These are phyloP conservation scores for Martiniozyma abietophila DNA, from an alignment of 805 yeast genomes.

Conservation along the genomic window DNA sequence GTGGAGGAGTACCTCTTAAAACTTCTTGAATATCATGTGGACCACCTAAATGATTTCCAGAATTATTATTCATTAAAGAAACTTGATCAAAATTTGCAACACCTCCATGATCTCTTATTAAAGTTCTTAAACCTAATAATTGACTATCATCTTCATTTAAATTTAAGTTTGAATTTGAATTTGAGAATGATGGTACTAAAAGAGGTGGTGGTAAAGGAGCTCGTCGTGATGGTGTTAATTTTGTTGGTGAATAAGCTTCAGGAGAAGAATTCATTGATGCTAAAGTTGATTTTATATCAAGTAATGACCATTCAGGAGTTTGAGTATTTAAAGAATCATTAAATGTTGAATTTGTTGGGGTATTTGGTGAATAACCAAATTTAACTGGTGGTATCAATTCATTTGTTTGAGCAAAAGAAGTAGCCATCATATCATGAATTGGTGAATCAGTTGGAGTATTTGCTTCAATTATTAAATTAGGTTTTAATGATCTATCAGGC, in stretches of 20 bases:
- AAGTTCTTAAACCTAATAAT: conserved; percentile 3
- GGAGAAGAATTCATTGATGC: conserved; percentile 6
- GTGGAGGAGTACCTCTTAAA: conserved; percentile 9
- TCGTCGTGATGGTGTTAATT: background rate
- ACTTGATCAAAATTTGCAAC: background rate
- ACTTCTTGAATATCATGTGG: conserved; percentile 6
- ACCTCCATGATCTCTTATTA: conserved; percentile 1
- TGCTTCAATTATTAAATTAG: too few relatives aligned
- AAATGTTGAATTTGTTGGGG: conserved; percentile 1
- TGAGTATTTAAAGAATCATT: conserved; percentile 2
- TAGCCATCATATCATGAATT: too few relatives aligned
- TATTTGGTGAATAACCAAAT: too few relatives aligned
- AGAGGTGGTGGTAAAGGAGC: conserved; percentile 21
- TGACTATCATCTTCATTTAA: conserved; percentile 3
- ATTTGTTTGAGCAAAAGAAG: too few relatives aligned
- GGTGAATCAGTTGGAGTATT: too few relatives aligned
- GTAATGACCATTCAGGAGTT: conserved; percentile 6
- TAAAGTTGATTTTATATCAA: conserved; percentile 12
- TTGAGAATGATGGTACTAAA: conserved; percentile 12
- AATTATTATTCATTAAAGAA: background rate
- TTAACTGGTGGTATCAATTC: too few relatives aligned
- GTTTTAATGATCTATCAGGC: too few relatives aligned
- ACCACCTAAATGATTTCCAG: conserved; percentile 2
- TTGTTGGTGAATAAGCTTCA: background rate
- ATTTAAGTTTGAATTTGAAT: conserved; percentile 4